Conservation (phyloP, 352 stramenopile species). For the Hyaloperonospora brassicae region DNA sequence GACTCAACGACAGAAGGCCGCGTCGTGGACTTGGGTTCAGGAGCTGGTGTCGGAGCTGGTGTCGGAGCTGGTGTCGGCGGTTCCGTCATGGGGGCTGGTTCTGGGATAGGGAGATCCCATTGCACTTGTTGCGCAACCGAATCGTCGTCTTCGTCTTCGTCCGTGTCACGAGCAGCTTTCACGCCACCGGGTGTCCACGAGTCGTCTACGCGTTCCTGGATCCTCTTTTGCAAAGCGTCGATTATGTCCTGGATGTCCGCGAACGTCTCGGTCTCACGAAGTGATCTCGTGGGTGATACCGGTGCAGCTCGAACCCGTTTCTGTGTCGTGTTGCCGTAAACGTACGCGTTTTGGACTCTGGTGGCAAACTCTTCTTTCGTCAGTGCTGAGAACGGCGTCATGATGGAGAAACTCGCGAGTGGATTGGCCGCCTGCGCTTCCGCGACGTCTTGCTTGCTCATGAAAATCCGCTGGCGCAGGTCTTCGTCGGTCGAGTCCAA, state of each 20-base stretch:
- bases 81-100: too few relatives aligned
- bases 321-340: constrained; percentile 7
- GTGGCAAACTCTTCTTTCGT: constrained; percentile 40
- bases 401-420: constrained; percentile 43
- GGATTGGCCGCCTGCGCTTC: constrained; percentile 31
- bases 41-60: too few relatives aligned
- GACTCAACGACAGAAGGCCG: background rate
- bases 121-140: too few relatives aligned
- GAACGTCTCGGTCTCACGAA: background rate
- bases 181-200: too few relatives aligned
- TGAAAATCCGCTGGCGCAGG: constrained; percentile 40
- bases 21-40: too few relatives aligned
- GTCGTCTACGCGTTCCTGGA: too few relatives aligned
- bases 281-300: background rate
- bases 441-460: constrained; percentile 36
- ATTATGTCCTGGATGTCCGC: too few relatives aligned
- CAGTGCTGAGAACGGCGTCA: constrained; percentile 39
- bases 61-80: too few relatives aligned
- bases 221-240: too few relatives aligned
- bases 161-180: too few relatives aligned
- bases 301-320: background rate
- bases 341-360: constrained; percentile 33
- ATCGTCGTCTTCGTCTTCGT: too few relatives aligned
- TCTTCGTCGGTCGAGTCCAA: constrained; percentile 37
- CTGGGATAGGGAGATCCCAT: too few relatives aligned